These are phyloP conservation scores for Pestalotiopsis sp. DNA, from an alignment of 2,329 filamentous ascomycete species.

Conservation along the genomic window DNA sequence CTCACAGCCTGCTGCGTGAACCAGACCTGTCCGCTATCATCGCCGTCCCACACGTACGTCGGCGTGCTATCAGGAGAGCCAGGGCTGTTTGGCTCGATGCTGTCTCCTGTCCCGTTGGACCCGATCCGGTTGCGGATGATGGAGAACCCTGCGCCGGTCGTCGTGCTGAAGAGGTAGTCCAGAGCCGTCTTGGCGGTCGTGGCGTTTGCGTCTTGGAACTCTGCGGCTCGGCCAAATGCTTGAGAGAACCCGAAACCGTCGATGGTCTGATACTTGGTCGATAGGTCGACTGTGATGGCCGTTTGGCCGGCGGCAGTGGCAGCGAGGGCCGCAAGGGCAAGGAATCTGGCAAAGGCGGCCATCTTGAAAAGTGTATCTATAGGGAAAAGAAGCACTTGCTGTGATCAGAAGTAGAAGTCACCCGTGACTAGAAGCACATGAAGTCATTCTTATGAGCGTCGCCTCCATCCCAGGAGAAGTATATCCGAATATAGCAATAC, in stretches of 20 bases:
- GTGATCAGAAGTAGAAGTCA: neutral
- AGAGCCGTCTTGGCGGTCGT: slow-evolving; percentile 36
- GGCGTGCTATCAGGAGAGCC: slow-evolving; percentile 40
- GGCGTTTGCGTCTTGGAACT: slow-evolving; percentile 35
- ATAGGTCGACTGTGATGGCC: slow-evolving; percentile 26
- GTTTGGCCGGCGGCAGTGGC: slow-evolving; percentile 18
- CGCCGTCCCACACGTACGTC: slow-evolving; percentile 44
- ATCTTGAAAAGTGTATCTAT: neutral
- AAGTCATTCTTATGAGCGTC: neutral
- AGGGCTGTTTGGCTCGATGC: slow-evolving; percentile 44
- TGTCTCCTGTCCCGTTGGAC: slow-evolving; percentile 31
- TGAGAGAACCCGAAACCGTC: slow-evolving; percentile 51
- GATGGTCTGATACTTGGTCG: slow-evolving; percentile 34
- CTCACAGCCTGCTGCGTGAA: slow-evolving; percentile 47
- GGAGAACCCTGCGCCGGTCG: slow-evolving; percentile 46
- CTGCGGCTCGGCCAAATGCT: slow-evolving; percentile 44
- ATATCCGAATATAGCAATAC: neutral
- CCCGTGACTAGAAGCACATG: neutral
- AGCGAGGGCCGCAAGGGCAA: neutral
- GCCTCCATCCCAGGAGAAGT: neutral
- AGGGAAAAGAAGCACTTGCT: neutral
- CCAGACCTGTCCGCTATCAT: slow-evolving; percentile 51
- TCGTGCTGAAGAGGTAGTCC: slow-evolving; percentile 45
- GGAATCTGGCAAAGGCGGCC: neutral
- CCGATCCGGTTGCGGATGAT: slow-evolving; percentile 52